A percentile compares a stretch with the other conserved stretches of the same genome.
These are phyloP conservation scores for Platanthera guangdongensis DNA, from an alignment of 106 monocot genomes.

Conservation along the genomic window DNA sequence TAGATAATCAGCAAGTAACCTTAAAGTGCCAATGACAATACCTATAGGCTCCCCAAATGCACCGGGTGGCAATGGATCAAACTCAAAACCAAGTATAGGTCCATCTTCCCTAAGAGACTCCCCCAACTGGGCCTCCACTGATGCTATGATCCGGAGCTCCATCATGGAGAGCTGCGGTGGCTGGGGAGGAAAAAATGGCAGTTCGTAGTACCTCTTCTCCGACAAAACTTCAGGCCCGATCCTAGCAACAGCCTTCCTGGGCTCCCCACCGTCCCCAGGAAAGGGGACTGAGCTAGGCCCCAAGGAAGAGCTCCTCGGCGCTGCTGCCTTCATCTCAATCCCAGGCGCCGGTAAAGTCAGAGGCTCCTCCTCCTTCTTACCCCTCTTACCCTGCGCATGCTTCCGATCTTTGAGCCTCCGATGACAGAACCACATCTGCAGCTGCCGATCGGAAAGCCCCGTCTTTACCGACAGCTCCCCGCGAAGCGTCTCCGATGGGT, in stretches of 20 bases:
- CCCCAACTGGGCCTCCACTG: conserved; percentile 78
- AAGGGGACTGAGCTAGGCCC: conserved; percentile 19
- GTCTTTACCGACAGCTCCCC: conserved; percentile 82
- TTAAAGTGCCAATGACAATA: conserved; percentile 12
- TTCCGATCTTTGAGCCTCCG: conserved; percentile 89
- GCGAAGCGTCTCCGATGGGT: conserved; percentile 66
- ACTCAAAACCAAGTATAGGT: conserved; percentile 80
- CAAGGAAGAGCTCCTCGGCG: conserved; percentile 8
- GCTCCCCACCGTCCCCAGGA: conserved; percentile 19
- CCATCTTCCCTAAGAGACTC: conserved; percentile 87
- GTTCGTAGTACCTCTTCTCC: conserved; percentile 65
- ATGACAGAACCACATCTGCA: conserved; percentile 99
- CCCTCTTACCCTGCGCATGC: conserved; percentile 24
- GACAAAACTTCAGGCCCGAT: conserved; percentile 14
- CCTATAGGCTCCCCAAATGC: conserved; percentile 97
- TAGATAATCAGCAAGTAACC: background rate
- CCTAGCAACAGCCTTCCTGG: conserved; percentile 44
- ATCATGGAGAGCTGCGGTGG: conserved; percentile 34
- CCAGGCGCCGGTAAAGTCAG: background rate
- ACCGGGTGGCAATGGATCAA: conserved; percentile 92
- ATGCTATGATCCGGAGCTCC: conserved; percentile 53
- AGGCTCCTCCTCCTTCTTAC: conserved; percentile 29
- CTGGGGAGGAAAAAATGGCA: conserved; percentile 10
- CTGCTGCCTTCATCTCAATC: conserved; percentile 3
- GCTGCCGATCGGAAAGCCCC: conserved; percentile 80